Percentiles rank a stretch among this genome's conserved stretches.
Evolutionary conservation across 2,329 filamentous ascomycete species (phyloP).

Genomic region (Pestalotiopsis sp.): DNA sequence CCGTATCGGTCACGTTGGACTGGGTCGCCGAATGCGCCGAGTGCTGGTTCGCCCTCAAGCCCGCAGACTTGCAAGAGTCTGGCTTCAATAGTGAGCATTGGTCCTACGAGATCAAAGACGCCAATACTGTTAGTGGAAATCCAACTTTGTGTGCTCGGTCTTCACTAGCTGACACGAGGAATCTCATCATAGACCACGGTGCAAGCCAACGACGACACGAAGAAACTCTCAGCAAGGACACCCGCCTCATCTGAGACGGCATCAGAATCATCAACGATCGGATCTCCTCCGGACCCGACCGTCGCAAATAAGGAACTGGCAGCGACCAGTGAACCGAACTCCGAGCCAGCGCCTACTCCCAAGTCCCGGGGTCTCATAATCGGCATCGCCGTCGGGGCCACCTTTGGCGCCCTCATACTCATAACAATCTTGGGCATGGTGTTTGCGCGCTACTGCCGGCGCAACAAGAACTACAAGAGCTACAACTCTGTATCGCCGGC

Average conservation of each 20-base stretch:
- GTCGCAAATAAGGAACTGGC: background rate
- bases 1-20: background rate
- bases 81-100: background rate
- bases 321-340: background rate
- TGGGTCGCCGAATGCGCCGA: background rate
- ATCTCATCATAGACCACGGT: background rate
- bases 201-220: background rate
- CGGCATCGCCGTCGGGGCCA: background rate
- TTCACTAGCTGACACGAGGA: background rate
- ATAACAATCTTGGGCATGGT: background rate
- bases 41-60: slow-evolving; percentile 1
- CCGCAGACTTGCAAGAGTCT: background rate
- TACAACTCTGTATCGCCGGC: background rate
- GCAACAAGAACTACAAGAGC: too few relatives aligned
- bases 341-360: background rate
- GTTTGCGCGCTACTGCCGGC: background rate
- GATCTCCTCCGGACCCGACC: background rate
- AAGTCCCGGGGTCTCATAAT: background rate
- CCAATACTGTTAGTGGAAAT: background rate
- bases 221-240: background rate
- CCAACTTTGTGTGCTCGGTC: too few relatives aligned
- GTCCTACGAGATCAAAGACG: background rate
- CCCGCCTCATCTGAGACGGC: background rate
- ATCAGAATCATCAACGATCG: background rate
- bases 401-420: background rate